Base-by-base conservation (phyloP, 2,329 filamentous ascomycete genomes). In the Fusarium albidum region DNA sequence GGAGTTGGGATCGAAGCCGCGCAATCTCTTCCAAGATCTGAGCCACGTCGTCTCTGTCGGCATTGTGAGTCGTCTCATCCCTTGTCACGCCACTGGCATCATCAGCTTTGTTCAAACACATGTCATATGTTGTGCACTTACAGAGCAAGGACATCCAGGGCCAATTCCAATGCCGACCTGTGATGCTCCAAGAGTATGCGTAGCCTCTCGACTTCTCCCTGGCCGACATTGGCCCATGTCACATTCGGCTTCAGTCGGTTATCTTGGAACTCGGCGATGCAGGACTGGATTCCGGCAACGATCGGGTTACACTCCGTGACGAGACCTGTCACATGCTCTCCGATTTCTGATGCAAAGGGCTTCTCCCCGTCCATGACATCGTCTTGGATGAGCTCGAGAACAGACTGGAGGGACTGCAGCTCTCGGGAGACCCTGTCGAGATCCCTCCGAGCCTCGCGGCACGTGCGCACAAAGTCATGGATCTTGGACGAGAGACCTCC, bases 381-480 rank as follows among this genome's bases (percentile, higher is more conserved):
- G 10, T 58, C 49, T n/a, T 45, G 14, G 8, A 61, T 61, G 0
- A 61, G 57, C 9, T 57, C 35, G 6, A 61, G 54, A 9, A 61
- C 57, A 1, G 43, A 52, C 6, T 45, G 39, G 0, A 61, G 45
- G 3, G 57, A 61, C 4, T 55, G 43, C 1, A 61, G 33, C 33
- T 61, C 59, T 21, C 47, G 35, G 7, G 57, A 61, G 5, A 61
- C 50, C 10, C 41, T 40, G 6, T 61, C 57, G 2, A 61, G 13
- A 9, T 61, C 57, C 5, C 25, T 29, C 3, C 59, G 57, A 5
- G 59, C 53, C 6, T 61, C 59, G 17, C 59, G 47, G 18, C 38
- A 61, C 3, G 35, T 52, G 2, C 59, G 53, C 1, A 61, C 53
- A 8, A 61, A 61, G 2, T 25, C 26, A 9, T 49, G 40, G 0